Evolutionary conservation across 1,139 yeast genomes (phyloP), one percentile per base, ranked within the genome.

Genomic region (Pichia sp.): DNA sequence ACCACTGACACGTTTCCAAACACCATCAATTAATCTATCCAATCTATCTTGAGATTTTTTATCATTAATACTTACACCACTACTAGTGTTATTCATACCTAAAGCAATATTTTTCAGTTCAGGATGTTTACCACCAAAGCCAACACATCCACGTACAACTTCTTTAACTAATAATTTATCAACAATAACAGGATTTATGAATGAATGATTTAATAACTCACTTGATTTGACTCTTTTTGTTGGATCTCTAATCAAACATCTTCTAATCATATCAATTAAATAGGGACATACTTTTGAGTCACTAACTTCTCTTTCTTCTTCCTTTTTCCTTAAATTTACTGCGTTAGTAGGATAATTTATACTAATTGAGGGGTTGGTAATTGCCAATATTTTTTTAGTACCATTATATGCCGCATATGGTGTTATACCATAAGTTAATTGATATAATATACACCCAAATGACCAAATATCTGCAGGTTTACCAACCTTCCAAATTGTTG

Each of bases 391-490:
- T 57, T 96, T 73, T 63, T 87, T 90, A 53, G 86, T 83, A 1
- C 96, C 95, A 36, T 83, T 80, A 61, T 81, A 88, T 1, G 77
- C 76, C 0, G 90, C 96, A 71, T 89, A 91, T 1, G 99, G 99
- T 2, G 97, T 95, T 58, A 77, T 79, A 0, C 97, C 97, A 64
- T 93, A 93, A 4, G 91, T 80, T 96, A 95, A 89, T 69, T 93
- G 98, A 69, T 91, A 93, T 5, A 93, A 75, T 7, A 93, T 93
- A 67, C 99, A 90, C 0, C 99, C 99, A 70, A 96, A 87, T 25
- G 98, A 90, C 99, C 99, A 93, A 14, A 95, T 83, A 71, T 93
- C 99, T 1, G 98, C 87, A 0, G 99, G 96, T 62, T 83, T 86
- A 1, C 99, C 98, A 9, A 91, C 96, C 66, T 82, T 87, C 95